Evolutionary conservation across 768 basidiomycete genomes (phyloP).

Genomic region (Wakefieldia striispora): DNA sequence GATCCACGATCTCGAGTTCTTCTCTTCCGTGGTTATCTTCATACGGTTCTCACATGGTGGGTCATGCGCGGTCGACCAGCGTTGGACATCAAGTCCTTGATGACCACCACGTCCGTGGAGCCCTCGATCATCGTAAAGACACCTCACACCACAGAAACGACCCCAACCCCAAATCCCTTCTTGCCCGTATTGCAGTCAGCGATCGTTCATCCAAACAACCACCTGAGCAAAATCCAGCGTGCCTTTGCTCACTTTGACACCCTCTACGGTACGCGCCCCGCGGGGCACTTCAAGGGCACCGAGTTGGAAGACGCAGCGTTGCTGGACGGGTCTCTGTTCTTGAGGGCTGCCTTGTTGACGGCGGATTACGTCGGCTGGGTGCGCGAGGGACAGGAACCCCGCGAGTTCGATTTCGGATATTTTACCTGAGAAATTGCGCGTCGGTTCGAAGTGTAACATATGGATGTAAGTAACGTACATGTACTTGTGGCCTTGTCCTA

Average conservation of each 20-base stretch:
- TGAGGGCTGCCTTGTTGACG: slow-evolving; percentile 31
- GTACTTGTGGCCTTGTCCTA: too few species aligned
- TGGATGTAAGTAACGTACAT: too few species aligned
- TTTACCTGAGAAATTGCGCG: too few species aligned
- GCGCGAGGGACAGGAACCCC: slow-evolving; percentile 33
- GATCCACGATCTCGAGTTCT: slow-evolving; percentile 17
- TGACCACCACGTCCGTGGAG: slow-evolving; percentile 24
- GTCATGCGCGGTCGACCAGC: slow-evolving; percentile 28
- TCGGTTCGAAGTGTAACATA: too few species aligned
- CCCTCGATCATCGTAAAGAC: slow-evolving; percentile 7
- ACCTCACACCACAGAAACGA: slow-evolving; percentile 11
- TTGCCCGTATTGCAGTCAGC: slow-evolving; percentile 38
- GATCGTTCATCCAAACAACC: slow-evolving; percentile 35
- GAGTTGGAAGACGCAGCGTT: slow-evolving; percentile 31
- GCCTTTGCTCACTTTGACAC: slow-evolving; percentile 33
- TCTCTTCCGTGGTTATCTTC: slow-evolving; percentile 32
- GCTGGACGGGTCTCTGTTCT: slow-evolving; percentile 37
- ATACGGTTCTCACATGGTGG: slow-evolving; percentile 27
- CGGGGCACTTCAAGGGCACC: slow-evolving; percentile 29
- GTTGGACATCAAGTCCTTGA: slow-evolving; percentile 32
- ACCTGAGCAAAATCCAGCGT: slow-evolving; percentile 33
- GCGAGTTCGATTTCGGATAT: slow-evolving; percentile 26
- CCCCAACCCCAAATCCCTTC: slow-evolving; percentile 37
- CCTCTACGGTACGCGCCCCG: slow-evolving; percentile 27
- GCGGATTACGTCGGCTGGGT: slow-evolving; percentile 38